These are phyloP conservation scores for Zopfochytrium polystomum DNA, from an alignment of 371 early-diverging fungal genomes.

Conservation along the genomic window DNA sequence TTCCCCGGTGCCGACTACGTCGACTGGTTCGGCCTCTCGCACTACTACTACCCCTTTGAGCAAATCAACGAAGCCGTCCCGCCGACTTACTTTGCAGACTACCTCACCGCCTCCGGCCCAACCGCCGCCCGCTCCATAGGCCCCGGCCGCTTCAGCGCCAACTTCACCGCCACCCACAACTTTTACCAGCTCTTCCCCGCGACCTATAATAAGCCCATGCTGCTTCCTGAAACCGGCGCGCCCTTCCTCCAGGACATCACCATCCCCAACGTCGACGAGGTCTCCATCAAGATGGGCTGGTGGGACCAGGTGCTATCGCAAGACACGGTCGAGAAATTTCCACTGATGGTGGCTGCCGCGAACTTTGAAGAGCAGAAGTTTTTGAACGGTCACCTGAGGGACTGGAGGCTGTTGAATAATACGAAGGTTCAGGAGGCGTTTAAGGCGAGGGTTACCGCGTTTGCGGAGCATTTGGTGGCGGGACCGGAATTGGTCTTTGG, in stretches of 20 bases:
- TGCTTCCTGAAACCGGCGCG: slow-evolving; percentile 36
- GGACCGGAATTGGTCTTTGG: slow-evolving; percentile 15
- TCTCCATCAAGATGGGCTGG: slow-evolving; percentile 42
- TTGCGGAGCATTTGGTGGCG: slow-evolving; percentile 1
- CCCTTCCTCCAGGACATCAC: slow-evolving; percentile 14
- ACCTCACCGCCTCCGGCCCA: slow-evolving; percentile 14
- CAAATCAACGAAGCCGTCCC: slow-evolving; percentile 17
- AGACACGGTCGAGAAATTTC: slow-evolving; percentile 22
- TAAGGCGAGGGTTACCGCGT: slow-evolving; percentile 8
- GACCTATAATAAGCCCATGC: slow-evolving; percentile 29
- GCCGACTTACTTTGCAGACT: slow-evolving; percentile 2
- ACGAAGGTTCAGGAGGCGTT: slow-evolving; percentile 7
- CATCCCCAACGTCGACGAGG: too few relatives aligned
- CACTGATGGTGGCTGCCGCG: slow-evolving; percentile 31
- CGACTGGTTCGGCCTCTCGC: slow-evolving; percentile 49
- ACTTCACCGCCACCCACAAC: slow-evolving; percentile 9
- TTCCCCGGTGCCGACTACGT: slow-evolving; percentile 50
- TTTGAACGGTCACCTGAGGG: slow-evolving; percentile 1
- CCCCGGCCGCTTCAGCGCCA: background rate
- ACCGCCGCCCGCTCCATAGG: slow-evolving; percentile 4
- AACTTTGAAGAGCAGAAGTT: slow-evolving; percentile 44
- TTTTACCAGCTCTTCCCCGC: slow-evolving; percentile 31
- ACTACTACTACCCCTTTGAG: slow-evolving; percentile 20
- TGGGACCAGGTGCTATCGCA: slow-evolving; percentile 33
- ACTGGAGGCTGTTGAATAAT: slow-evolving; percentile 26